Percentiles rank a stretch among this genome's conserved stretches.
These are phyloP conservation scores for Teunomyces cretensis DNA, from an alignment of 805 yeast genomes.

Conservation along the genomic window DNA sequence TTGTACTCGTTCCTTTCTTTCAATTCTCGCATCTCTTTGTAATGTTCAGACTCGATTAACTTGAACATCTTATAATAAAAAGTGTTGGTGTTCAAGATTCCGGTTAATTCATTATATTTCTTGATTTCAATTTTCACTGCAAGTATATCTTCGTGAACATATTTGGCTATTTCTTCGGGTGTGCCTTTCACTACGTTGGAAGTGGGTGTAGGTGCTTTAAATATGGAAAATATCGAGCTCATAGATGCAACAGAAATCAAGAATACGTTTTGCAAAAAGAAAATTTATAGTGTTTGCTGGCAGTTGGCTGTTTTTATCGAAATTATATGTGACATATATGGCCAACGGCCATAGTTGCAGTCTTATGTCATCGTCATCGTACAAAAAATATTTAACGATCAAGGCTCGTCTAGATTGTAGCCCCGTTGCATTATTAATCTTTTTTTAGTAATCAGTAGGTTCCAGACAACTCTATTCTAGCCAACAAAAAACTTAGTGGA, in stretches of 20 bases:
- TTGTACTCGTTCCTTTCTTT: slow-evolving; percentile 14
- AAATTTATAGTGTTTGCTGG: not conserved
- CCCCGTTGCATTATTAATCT: not conserved
- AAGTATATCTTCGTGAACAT: slow-evolving; percentile 23
- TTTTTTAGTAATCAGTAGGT: not conserved
- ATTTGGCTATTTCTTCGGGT: slow-evolving; percentile 19
- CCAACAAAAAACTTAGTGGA: too few relatives aligned
- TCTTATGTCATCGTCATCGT: not conserved
- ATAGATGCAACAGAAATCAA: not conserved
- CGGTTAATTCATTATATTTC: slow-evolving; percentile 20
- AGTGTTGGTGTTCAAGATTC: slow-evolving; percentile 15
- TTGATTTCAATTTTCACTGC: slow-evolving; percentile 20
- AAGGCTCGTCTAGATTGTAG: not conserved
- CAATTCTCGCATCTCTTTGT: slow-evolving; percentile 12
- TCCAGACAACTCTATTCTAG: too few relatives aligned
- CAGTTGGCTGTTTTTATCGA: not conserved
- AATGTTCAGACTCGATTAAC: slow-evolving; percentile 22
- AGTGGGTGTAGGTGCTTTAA: not conserved
- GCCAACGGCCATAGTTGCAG: not conserved
- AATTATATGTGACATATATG: not conserved
- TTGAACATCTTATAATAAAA: slow-evolving; percentile 23
- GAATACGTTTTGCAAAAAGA: not conserved
- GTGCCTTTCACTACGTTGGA: slow-evolving; percentile 11
- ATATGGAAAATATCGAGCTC: not conserved
- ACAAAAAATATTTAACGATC: not conserved